phyloP scores from a whole-genome alignment of 129 eudicot genomes.

The Flaveria trinervia region DNA sequence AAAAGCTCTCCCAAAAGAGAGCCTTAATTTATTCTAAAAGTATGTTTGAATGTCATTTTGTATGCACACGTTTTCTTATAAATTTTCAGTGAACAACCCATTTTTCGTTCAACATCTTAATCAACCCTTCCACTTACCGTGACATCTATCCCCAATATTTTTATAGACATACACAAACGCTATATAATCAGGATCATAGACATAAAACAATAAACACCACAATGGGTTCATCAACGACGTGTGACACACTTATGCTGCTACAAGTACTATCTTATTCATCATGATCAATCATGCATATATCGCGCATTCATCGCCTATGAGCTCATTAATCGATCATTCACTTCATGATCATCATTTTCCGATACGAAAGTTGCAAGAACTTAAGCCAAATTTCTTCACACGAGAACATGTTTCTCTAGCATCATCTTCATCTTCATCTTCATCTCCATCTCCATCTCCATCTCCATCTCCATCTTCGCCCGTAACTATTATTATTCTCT shows the following conservation, averaged over 20 bases:
- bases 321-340: not conserved
- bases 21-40: constrained; percentile 9
- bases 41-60: constrained; percentile 27
- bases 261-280: constrained; percentile 26
- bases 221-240: constrained; percentile 22
- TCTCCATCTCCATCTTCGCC: constrained; percentile 25
- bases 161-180: not conserved
- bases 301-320: not conserved
- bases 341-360: constrained; percentile 25
- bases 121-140: constrained; percentile 44
- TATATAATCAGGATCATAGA: not conserved
- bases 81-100: constrained; percentile 5
- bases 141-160: constrained; percentile 22
- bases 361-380: constrained; percentile 29
- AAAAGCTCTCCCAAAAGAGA: not conserved
- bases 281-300: constrained; percentile 25
- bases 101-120: constrained; percentile 29
- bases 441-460: no score
- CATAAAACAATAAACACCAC: constrained; percentile 8
- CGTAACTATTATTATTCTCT: constrained; percentile 25
- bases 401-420: constrained; percentile 25
- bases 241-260: constrained; percentile 3
- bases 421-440: constrained; percentile 22
- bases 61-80: constrained; percentile 26
- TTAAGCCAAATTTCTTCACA: constrained; percentile 27